Conservation (phyloP, 257 asterid species). For the Fraxinus americana region DNA sequence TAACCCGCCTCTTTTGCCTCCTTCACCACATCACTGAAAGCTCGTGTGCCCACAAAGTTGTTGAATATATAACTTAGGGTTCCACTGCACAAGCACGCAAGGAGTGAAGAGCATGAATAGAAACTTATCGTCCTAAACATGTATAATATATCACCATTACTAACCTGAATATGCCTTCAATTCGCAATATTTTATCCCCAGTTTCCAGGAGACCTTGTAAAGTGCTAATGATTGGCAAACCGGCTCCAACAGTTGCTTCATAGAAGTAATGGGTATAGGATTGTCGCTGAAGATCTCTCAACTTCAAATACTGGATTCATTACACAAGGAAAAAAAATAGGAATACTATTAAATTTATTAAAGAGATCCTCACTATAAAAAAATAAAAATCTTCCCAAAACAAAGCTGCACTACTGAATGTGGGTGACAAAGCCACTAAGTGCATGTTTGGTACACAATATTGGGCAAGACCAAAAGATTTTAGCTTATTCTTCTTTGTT, state of each 20-base stretch:
- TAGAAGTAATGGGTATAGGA: conserved; percentile 95
- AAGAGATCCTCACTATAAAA: not conserved
- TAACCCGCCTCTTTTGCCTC: conserved; percentile 96
- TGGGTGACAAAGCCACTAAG: not conserved
- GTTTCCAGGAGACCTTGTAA: conserved; percentile 96
- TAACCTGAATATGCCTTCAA: conserved; percentile 98
- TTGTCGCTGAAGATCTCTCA: conserved; percentile 92
- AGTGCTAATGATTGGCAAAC: conserved; percentile 94
- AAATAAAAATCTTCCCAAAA: conserved; percentile 9
- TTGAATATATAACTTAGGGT: conserved; percentile 94
- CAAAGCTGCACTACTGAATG: not conserved
- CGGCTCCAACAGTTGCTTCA: conserved; percentile 99
- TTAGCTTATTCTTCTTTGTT: not conserved
- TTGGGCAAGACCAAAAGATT: not conserved
- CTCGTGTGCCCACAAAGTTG: conserved; percentile 70
- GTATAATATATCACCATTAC: conserved; percentile 19
- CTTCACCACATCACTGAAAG: conserved; percentile 90
- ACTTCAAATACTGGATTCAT: conserved; percentile 74
- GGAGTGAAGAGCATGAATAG: conserved; percentile 24
- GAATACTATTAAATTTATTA: not conserved
- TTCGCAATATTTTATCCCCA: conserved; percentile 83
- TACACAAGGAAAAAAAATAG: conserved; percentile 17
- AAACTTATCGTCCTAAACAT: not conserved
- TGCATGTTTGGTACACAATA: not conserved
- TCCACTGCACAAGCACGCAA: conserved; percentile 66